Evolutionary conservation across 2,329 filamentous ascomycete genomes (phyloP), one percentile per base, ranked within the genome.

Genomic region (Hypoxylon sp.): DNA sequence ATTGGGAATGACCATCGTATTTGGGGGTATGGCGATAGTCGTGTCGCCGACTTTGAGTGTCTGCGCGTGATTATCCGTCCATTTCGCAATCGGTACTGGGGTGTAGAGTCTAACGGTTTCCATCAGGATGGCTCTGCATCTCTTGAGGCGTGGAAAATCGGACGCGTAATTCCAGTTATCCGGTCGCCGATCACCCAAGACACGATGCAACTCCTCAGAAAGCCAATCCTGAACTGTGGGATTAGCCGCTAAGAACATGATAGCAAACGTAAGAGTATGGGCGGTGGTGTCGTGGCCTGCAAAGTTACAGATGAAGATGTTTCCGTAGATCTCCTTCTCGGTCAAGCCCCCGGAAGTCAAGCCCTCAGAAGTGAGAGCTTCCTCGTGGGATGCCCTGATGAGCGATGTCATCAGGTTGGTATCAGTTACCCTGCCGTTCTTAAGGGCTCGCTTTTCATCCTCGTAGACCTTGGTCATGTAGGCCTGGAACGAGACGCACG

Each of bases 271-370:
- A 2, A 47, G 13, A n/a, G 22, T n/a, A 8, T 47, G 79, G 0
- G 82, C 80, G 0, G 81, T 82, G 0, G 82, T 84, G 56, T 85
- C 82, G 59, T 84, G 81, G 0, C 83, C 83, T 0, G 83, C 82
- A 49, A 84, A 75, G 50, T 80, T 83, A 64, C 83, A 78, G 1
- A 80, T 72, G 54, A 82, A 83, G 48, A 83, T 71, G 47, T 84
- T 84, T 17, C 82, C 81, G 41, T 81, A 79, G 4, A 85, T 78
- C 60, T 85, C 82, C 1, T 64, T 60, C 41, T 78, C 76, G 2
- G 70, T 79, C 44, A 78, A 69, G 13, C 24, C 49, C 32, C n/a
- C 17, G 17, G 37, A 39, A 3, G 6, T 34, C 44, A 78, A 69
- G 13, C 24, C 49, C 32, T 26, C 17, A 39, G 37, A 39, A 3